These are phyloP conservation scores for Letharia columbiana DNA, from an alignment of 495 filamentous ascomycete species.

Conservation along the genomic window DNA sequence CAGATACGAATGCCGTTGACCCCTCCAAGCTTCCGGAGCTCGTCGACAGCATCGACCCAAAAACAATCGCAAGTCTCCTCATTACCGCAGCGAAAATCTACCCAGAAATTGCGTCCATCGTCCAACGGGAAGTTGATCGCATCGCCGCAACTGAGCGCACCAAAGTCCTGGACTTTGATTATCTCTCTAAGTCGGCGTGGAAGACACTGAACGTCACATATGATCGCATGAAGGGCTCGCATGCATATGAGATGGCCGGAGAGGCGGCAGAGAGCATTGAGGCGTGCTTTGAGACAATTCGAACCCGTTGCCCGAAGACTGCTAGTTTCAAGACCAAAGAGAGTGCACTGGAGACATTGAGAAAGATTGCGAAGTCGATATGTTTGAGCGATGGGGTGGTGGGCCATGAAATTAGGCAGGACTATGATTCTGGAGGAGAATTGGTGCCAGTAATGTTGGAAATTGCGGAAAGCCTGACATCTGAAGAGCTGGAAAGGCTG, in stretches of 20 bases:
- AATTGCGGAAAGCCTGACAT: neutral
- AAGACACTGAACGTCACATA: conserved; percentile 5
- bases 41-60: neutral
- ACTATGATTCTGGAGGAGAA: neutral
- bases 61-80: neutral
- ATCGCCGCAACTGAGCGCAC: neutral
- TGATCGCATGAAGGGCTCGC: neutral
- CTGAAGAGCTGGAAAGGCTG: neutral
- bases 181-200: conserved; percentile 3
- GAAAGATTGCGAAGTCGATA: conserved; percentile 9
- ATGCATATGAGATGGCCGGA: neutral
- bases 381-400: neutral
- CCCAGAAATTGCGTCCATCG: neutral
- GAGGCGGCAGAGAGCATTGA: neutral
- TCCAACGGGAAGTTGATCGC: neutral
- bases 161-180: neutral
- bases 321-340: conserved; percentile 6
- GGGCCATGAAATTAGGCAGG: neutral
- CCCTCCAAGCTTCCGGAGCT: neutral
- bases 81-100: neutral
- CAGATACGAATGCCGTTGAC: neutral
- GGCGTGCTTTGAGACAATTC: neutral
- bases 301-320: neutral
- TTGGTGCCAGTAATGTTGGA: neutral
- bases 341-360: conserved; percentile 10